phyloP scores from a whole-genome alignment of 2,329 filamentous ascomycete genomes.

The Colletotrichum caudatum region DNA sequence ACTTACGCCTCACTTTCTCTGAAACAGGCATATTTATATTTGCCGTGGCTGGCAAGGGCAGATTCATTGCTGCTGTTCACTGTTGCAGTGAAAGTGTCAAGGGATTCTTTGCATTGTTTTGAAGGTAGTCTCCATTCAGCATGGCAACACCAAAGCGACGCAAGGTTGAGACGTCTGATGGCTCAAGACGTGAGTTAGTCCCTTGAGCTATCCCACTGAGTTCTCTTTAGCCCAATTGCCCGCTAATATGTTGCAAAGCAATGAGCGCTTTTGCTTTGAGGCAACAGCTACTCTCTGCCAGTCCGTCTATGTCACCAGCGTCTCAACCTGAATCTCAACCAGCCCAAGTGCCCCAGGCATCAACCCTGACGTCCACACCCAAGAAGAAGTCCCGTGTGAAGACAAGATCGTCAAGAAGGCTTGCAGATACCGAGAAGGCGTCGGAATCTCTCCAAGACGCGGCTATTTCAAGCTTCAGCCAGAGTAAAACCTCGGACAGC shows the following conservation, averaged over 20 bases:
- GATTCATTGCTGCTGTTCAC: not conserved
- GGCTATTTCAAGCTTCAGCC: not conserved
- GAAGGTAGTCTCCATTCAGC: not conserved
- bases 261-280: constrained; percentile 61
- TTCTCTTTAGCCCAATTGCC: not conserved
- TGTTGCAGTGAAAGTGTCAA: not conserved
- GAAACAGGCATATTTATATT: not conserved
- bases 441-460: not conserved
- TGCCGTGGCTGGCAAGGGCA: not conserved
- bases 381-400: constrained; percentile 16
- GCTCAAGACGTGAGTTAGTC: constrained; percentile 50
- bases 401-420: constrained; percentile 17
- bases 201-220: not conserved
- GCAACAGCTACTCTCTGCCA: constrained; percentile 49
- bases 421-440: constrained; percentile 6
- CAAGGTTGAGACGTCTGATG: constrained; percentile 52
- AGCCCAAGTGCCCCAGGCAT: not conserved
- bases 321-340: constrained; percentile 20
- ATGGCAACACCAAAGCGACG: constrained; percentile 56
- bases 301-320: constrained; percentile 34
- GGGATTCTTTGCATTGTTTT: too few relatives aligned
- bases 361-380: constrained; percentile 20
- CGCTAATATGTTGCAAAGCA: constrained; percentile 45
- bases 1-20: not conserved
- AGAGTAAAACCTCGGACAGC: not conserved